phyloP scores from a whole-genome alignment of 129 eudicot species.

The Gnaphalium uliginosum region DNA sequence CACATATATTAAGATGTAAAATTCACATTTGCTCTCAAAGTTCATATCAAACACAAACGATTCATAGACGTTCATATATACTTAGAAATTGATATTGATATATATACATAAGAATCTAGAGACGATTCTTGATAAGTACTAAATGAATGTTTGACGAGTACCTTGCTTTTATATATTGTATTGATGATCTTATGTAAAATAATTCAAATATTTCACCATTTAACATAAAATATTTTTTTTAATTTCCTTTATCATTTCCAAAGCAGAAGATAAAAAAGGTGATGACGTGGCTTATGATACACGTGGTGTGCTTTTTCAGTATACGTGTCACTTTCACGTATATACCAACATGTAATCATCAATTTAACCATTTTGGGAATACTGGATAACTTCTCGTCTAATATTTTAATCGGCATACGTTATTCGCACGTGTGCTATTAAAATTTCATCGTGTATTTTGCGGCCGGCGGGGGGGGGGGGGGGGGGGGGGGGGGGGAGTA shows the following conservation, averaged over 20 bases:
- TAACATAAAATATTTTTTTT: neutral
- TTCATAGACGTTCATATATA: too few species aligned
- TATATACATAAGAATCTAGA: too few species aligned
- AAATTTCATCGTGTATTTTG: neutral
- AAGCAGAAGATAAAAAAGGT: neutral
- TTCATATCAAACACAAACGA: too few species aligned
- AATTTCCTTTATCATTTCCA: constrained; percentile 5
- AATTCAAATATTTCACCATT: neutral
- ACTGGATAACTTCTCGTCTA: constrained; percentile 12
- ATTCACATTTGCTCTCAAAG: too few species aligned
- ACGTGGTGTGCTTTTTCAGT: constrained; percentile 12
- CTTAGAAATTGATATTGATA: too few species aligned
- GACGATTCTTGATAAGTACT: too few species aligned
- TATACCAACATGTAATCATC: neutral
- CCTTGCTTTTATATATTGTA: too few species aligned
- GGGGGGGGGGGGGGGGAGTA: too few species aligned
- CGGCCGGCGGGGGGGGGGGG: too few species aligned
- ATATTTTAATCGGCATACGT: neutral
- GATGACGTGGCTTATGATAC: constrained; percentile 29
- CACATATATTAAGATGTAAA: too few species aligned
- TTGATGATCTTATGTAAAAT: neutral
- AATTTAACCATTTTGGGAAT: constrained; percentile 5
- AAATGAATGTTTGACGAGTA: too few species aligned
- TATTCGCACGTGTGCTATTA: constrained; percentile 14
- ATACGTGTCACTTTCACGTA: constrained; percentile 25